phyloP scores from a whole-genome alignment of 2,329 filamentous ascomycete species.

The Cladorrhinum sp. region DNA sequence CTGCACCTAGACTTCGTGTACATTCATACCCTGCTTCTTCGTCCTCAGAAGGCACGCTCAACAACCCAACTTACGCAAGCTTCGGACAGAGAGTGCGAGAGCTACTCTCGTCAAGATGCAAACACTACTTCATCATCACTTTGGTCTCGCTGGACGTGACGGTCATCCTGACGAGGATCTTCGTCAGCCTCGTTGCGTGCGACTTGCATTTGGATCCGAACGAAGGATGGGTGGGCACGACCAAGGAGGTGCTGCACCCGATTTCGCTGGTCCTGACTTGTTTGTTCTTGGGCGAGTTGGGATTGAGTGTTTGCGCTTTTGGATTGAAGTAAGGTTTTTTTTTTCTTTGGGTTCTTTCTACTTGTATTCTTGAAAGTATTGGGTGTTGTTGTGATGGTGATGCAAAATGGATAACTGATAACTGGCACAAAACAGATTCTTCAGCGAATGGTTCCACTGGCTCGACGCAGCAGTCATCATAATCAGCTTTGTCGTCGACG shows the following conservation, averaged over 20 bases:
- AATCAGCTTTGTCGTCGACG: slow-evolving; percentile 58
- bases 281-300: slow-evolving; percentile 62
- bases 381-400: no score
- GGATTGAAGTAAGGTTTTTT: slow-evolving; percentile 49
- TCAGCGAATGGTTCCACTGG: slow-evolving; percentile 57
- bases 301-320: slow-evolving; percentile 58
- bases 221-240: slow-evolving; percentile 40
- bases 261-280: slow-evolving; percentile 59
- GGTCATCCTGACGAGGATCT: slow-evolving; percentile 45
- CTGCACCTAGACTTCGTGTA: no score
- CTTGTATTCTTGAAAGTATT: no score
- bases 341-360: not conserved
- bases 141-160: slow-evolving; percentile 46
- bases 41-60: not conserved
- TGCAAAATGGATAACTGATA: no score
- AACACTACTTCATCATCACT: slow-evolving; percentile 45
- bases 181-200: slow-evolving; percentile 48
- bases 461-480: slow-evolving; percentile 64
- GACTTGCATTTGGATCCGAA: slow-evolving; percentile 38
- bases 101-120: slow-evolving; percentile 30
- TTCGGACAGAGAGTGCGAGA: not conserved
- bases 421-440: slow-evolving; percentile 56
- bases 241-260: slow-evolving; percentile 43
- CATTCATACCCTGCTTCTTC: not conserved
- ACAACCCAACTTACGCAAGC: not conserved